These are phyloP conservation scores for Suhomyces anneliseae DNA, from an alignment of 1,139 yeast species.

Conservation along the genomic window DNA sequence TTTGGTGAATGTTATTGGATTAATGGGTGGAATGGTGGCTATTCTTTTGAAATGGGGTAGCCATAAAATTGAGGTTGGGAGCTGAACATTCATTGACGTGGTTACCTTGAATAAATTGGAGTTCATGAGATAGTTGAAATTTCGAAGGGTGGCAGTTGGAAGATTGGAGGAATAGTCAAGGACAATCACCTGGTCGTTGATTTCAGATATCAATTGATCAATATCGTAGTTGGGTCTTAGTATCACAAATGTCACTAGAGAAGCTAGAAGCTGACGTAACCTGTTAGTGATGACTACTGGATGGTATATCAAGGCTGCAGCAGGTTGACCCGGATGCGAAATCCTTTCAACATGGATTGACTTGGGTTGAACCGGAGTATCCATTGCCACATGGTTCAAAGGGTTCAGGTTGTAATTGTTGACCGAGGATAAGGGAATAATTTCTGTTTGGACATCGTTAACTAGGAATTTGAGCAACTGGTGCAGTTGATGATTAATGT, in stretches of 20 bases:
- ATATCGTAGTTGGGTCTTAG: not conserved
- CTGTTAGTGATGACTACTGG: conserved; percentile 1
- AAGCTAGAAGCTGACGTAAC: not conserved
- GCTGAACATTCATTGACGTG: not conserved
- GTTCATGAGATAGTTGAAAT: conserved; percentile 10
- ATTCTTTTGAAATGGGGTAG: conserved; percentile 19
- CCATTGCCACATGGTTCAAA: not conserved
- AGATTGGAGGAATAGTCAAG: conserved; percentile 3
- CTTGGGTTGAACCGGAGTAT: not conserved
- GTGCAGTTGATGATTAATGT: conserved; percentile 4
- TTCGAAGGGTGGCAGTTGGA: not conserved
- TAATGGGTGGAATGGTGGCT: conserved; percentile 2
- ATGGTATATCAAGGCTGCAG: conserved; percentile 7
- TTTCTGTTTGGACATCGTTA: not conserved
- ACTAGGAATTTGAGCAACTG: not conserved
- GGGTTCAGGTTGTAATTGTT: not conserved
- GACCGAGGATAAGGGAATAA: conserved; percentile 1
- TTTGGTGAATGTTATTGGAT: not conserved
- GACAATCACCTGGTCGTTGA: conserved; percentile 4
- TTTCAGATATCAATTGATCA: conserved; percentile 5
- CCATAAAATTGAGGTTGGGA: conserved; percentile 20
- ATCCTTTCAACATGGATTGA: not conserved
- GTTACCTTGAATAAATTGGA: conserved; percentile 12
- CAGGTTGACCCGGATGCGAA: not conserved
- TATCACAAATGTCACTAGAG: conserved; percentile 1